These are phyloP conservation scores for Tulasnella calospora DNA, from an alignment of 768 basidiomycete genomes.

Conservation along the genomic window DNA sequence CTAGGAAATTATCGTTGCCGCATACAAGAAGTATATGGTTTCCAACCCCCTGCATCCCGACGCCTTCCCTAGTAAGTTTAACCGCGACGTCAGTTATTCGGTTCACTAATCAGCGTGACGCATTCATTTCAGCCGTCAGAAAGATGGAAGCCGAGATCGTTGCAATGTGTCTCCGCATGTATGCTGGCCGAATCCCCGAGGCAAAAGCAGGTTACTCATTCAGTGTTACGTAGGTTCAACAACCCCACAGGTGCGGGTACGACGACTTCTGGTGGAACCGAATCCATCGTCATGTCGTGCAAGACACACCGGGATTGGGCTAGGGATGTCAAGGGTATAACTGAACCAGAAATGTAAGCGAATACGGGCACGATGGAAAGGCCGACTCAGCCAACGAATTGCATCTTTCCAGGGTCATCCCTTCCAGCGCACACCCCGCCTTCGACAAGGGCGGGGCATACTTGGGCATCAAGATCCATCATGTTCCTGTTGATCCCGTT, in stretches of 20 bases:
- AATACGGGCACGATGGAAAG: constrained; percentile 32
- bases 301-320: constrained; percentile 97
- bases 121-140: constrained; percentile 50
- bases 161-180: constrained; percentile 73
- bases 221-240: constrained; percentile 49
- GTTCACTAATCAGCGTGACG: background rate
- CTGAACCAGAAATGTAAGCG: constrained; percentile 79
- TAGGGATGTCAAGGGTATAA: constrained; percentile 74
- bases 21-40: constrained; percentile 75
- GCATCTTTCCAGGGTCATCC: constrained; percentile 59
- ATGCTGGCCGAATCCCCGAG: constrained; percentile 25
- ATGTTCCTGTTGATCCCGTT: constrained; percentile 69
- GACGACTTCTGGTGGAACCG: constrained; percentile 94
- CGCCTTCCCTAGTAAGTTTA: constrained; percentile 59
- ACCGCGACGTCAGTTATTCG: background rate
- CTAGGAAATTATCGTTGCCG: constrained; percentile 66
- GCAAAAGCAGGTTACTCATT: background rate
- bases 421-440: constrained; percentile 83
- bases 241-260: constrained; percentile 81
- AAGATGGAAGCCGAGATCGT: constrained; percentile 98
- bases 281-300: constrained; percentile 91
- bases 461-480: constrained; percentile 83
- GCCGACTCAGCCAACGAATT: background rate
- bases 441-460: constrained; percentile 92
- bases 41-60: constrained; percentile 92